Evolutionary conservation across 805 yeast genomes (phyloP), one percentile per base, ranked within the genome.

Genomic region (Candida alai): DNA sequence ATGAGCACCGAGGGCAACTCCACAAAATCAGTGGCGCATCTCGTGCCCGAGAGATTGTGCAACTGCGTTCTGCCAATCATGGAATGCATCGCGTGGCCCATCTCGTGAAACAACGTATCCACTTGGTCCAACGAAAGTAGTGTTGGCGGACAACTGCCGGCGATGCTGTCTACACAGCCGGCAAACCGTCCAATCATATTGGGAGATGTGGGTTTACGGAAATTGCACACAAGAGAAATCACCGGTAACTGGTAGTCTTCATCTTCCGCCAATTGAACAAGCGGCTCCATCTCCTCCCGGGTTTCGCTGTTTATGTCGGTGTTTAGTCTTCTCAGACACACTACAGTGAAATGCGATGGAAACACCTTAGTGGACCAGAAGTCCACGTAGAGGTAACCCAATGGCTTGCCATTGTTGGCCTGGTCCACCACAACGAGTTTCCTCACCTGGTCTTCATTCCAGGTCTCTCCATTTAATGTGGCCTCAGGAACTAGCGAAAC

Each of bases 71-170:
- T 73, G 0, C 97, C 98, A 14, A 93, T 62, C 96, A 93, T 90
- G 3, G 97, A 86, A 56, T 93, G 98, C 76, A 93, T 84, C 1
- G 97, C 97, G 58, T 93, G 98, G 1, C 98, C 98, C 96, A 93
- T 88, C 60, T 93, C 98, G 59, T 93, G 98, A 64, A 93, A 93
- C 13, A 93, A 63, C 0, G 98, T 93, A 48, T 90, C 96, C 14
- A 90, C 88, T 49, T 93, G 97, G 37, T 71, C 74, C 37, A 85
- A 67, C 9, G 80, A 68, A 24, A 90, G 59, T 13, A 84, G 62
- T 19, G 89, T 79, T 15, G 76, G 73, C 17, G 40, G 28, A n/a
- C 13, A 29, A n/a, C 21, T 3, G n/a, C n/a, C n/a, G n/a, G n/a
- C n/a, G n/a, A n/a, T n/a, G 9, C 19, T 12, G 12, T 44, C 46